Percentiles rank a stretch among this genome's conserved stretches.
Evolutionary conservation across 2,329 filamentous ascomycete species (phyloP).

Genomic region (Sporothrix globosa): DNA sequence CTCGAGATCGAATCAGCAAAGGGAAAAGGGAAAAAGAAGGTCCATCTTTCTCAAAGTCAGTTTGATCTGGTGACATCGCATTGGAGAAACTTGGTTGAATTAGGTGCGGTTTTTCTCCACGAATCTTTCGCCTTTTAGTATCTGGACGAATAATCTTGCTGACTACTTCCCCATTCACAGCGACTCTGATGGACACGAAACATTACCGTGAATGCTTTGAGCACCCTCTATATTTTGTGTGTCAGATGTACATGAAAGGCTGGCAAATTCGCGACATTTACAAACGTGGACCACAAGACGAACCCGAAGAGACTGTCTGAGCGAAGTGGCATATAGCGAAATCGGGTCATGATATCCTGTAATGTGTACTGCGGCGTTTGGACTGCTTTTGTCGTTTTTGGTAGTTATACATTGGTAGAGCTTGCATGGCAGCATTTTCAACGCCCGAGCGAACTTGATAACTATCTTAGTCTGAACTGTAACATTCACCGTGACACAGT

Average conservation of each 20-base stretch:
- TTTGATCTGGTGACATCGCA: slow-evolving; percentile 43
- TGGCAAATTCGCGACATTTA: slow-evolving; percentile 42
- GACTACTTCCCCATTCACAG: slow-evolving; percentile 6
- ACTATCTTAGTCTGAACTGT: not conserved
- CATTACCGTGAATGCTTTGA: slow-evolving; percentile 41
- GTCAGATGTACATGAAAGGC: slow-evolving; percentile 50
- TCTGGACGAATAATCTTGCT: not conserved
- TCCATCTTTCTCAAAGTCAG: slow-evolving; percentile 40
- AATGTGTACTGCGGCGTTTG: not conserved
- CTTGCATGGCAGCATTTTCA: too few relatives aligned
- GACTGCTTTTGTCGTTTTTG: not conserved
- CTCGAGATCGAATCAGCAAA: slow-evolving; percentile 38
- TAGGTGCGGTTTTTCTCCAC: slow-evolving; percentile 29
- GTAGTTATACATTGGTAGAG: too few relatives aligned
- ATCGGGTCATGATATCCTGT: not conserved
- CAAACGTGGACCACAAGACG: slow-evolving; percentile 14
- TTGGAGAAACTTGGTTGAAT: slow-evolving; percentile 38
- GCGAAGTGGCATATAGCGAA: not conserved
- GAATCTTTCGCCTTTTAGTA: not conserved
- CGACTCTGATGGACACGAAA: slow-evolving; percentile 18
- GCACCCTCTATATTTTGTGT: slow-evolving; percentile 50
- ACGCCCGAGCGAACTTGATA: not conserved
- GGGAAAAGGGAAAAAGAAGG: slow-evolving; percentile 39
- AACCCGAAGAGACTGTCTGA: not conserved
- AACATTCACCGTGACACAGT: not conserved